phyloP scores from a whole-genome alignment of 345 rosid species.

The Bruguiera gymnorhiza region DNA sequence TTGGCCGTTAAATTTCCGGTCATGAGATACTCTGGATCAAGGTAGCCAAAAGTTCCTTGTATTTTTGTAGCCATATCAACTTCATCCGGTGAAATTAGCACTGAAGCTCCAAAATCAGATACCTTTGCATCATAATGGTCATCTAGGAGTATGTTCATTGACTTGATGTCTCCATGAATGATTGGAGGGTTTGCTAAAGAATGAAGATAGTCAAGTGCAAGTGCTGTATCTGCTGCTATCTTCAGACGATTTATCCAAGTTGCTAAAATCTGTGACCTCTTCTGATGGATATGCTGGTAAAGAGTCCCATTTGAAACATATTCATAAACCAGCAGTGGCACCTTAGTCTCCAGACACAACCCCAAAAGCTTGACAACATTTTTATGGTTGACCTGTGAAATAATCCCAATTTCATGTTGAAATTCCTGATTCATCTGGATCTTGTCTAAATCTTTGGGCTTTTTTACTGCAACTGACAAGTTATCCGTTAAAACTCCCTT shows the following conservation, averaged over 20 bases:
- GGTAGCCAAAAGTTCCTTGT: slow-evolving; percentile 34
- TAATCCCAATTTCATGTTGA: slow-evolving; percentile 22
- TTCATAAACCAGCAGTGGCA: slow-evolving; percentile 32
- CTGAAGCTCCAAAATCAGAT: slow-evolving; percentile 37
- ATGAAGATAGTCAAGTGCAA: slow-evolving; percentile 36
- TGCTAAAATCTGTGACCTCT: slow-evolving; percentile 2
- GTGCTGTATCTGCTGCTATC: slow-evolving; percentile 27
- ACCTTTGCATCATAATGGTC: slow-evolving; percentile 26
- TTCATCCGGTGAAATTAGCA: slow-evolving; percentile 16
- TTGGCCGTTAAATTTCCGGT: slow-evolving; percentile 23
- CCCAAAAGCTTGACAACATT: slow-evolving; percentile 37
- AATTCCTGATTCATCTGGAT: slow-evolving; percentile 22
- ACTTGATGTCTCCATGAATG: slow-evolving; percentile 38
- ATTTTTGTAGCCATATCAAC: slow-evolving; percentile 9
- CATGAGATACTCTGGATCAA: slow-evolving; percentile 36
- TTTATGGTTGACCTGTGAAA: slow-evolving; percentile 31
- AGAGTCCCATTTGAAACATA: slow-evolving; percentile 30
- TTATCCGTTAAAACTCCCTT: slow-evolving; percentile 20
- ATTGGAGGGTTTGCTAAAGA: slow-evolving; percentile 34
- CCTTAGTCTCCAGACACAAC: slow-evolving; percentile 31
- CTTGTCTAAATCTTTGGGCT: slow-evolving; percentile 16
- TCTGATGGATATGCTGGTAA: slow-evolving; percentile 20
- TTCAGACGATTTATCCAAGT: slow-evolving; percentile 23
- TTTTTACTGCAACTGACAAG: slow-evolving; percentile 16
- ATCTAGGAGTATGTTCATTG: slow-evolving; percentile 33